Base-by-base conservation (phyloP, 805 yeast species). In the Cyberlindnera petersonii region DNA sequence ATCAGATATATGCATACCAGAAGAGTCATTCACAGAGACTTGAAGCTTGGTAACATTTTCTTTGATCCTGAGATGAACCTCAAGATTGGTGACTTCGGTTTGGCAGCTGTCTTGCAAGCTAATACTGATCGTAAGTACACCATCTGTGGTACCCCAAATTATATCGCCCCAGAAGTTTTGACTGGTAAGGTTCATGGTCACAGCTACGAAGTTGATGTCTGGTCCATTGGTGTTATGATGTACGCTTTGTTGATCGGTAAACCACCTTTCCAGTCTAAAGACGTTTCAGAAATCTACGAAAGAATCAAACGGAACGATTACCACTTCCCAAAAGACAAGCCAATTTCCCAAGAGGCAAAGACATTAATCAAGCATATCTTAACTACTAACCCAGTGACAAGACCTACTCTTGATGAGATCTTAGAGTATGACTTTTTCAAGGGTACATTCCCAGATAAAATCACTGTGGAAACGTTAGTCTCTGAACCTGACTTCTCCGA, bases 141-240 rank as follows among this genome's bases (percentile, higher is more conserved):
- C 31, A 86, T 93, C 40, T 93, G 99, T 64, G 99, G 99, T 39
- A 93, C 99, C 18, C 99, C 99, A 44, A 93, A 93, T 65, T 93
- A 93, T 61, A 93, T 93, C 58, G 97, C 98, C 1, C 99, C 99
- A 7, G 99, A 93, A 67, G 95, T 93, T 17, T 72, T 93, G 48
- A 85, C 88, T 28, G 95, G 95, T 21, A 87, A 87, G 54, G 76
- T 71, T 38, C 73, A 78, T 10, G 98, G 98, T 8, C 98, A 93
- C 61, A 80, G 94, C 36, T 89, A 79, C 58, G 96, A 88, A 61
- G 97, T 88, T 29, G 99, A 93, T 61, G 77, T 88, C 44, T 93
- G 99, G 99, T 94, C 98, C 9, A 79, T 88, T 49, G 99, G 99
- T 44, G 86, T 93, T 43, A 93, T 93, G 87, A 73, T 93, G 70